Evolutionary conservation across 129 eudicot genomes (phyloP).

Genomic region (Apium graveolens): DNA sequence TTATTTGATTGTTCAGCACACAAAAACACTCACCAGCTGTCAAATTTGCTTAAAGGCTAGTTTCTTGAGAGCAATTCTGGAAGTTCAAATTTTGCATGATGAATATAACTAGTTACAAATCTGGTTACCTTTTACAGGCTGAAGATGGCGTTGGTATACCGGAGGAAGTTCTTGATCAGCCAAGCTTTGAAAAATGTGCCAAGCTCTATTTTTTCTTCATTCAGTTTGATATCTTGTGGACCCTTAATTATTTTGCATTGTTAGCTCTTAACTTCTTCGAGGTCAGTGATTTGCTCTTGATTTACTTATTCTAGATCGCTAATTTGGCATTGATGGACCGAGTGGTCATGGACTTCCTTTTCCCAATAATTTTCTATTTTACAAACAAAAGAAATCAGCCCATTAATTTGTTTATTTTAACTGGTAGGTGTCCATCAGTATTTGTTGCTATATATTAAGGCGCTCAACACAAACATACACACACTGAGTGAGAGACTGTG

Average conservation of each 20-base stretch:
- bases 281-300: constrained; percentile 34
- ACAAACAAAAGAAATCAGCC: neutral
- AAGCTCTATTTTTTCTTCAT: constrained; percentile 58
- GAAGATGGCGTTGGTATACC: constrained; percentile 97
- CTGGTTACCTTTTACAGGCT: constrained; percentile 41
- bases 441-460: neutral
- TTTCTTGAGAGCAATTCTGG: neutral
- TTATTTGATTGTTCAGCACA: neutral
- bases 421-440: neutral
- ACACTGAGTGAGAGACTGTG: neutral
- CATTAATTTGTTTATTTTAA: neutral
- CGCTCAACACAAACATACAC: neutral
- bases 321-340: neutral
- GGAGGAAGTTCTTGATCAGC: constrained; percentile 66
- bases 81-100: neutral
- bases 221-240: constrained; percentile 71
- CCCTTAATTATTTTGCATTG: constrained; percentile 71
- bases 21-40: neutral
- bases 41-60: neutral
- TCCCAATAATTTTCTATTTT: neutral
- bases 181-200: constrained; percentile 57
- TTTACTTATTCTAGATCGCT: neutral
- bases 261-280: constrained; percentile 72
- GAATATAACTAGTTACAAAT: neutral
- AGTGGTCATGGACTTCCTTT: neutral